A percentile compares a stretch with the other conserved stretches of the same genome.
phyloP scores from a whole-genome alignment of 2,329 filamentous ascomycete species.

The Penicillium glabrum region DNA sequence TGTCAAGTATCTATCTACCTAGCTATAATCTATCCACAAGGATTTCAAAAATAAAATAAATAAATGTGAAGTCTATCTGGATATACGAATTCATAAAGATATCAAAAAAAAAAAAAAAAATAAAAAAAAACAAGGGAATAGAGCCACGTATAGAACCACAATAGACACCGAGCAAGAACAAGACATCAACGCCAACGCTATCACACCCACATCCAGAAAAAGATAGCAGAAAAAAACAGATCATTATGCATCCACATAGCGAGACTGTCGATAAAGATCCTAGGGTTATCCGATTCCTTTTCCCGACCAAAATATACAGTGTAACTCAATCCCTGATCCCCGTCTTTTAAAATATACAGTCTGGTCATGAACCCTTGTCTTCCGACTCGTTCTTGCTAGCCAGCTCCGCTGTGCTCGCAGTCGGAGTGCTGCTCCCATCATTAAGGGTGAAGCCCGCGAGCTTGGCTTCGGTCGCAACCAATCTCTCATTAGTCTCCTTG shows the following conservation, averaged over 20 bases:
- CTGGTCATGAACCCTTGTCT: conserved; percentile 2
- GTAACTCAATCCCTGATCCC: neutral
- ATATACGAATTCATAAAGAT: neutral
- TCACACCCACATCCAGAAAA: neutral
- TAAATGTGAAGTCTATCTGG: neutral
- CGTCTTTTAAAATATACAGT: conserved; percentile 1
- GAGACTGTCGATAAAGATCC: conserved; percentile 1
- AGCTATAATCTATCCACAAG: neutral
- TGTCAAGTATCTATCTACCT: neutral
- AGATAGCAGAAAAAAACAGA: neutral
- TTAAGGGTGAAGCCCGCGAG: conserved; percentile 6
- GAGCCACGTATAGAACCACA: neutral
- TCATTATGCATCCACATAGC: conserved; percentile 11
- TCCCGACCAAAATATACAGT: neutral
- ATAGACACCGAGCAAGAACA: neutral
- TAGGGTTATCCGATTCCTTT: neutral
- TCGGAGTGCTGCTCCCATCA: neutral
- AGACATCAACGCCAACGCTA: conserved; percentile 10
- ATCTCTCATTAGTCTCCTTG: conserved; percentile 61
- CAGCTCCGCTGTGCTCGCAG: neutral
- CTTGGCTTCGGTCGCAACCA: conserved; percentile 62
- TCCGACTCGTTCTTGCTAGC: conserved; percentile 1
- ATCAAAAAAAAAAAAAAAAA: neutral
- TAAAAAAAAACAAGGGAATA: neutral
- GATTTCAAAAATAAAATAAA: neutral